Conservation (phyloP, 352 stramenopile species). For the Globisporangium paroecandrum region DNA sequence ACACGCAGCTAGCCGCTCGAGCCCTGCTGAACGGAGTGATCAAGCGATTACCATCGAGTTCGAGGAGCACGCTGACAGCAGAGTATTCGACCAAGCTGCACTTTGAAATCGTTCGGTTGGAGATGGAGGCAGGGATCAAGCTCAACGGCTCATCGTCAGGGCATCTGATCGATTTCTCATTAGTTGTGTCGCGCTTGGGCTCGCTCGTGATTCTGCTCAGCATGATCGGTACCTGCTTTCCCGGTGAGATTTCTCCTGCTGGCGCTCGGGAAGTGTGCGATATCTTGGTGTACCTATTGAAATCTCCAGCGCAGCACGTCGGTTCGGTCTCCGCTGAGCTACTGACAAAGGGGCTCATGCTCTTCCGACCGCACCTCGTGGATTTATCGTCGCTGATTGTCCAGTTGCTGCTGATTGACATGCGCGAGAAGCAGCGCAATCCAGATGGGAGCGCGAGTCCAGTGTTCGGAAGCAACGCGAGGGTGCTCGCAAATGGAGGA, state of each 20-base stretch:
- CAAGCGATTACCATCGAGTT: conserved; percentile 49
- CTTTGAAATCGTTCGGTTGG: conserved; percentile 70
- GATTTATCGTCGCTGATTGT: conserved; percentile 75
- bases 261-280: conserved; percentile 78
- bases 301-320: conserved; percentile 48
- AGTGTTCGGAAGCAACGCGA: conserved; percentile 39
- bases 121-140: conserved; percentile 53
- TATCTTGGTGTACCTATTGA: conserved; percentile 64
- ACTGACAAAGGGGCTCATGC: conserved; percentile 77
- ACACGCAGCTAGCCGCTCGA: conserved; percentile 68
- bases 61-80: conserved; percentile 47
- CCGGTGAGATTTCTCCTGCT: conserved; percentile 73
- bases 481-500: conserved; percentile 44
- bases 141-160: conserved; percentile 25
- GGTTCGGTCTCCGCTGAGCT: conserved; percentile 72
- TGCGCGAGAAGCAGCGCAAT: conserved; percentile 66
- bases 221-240: conserved; percentile 86
- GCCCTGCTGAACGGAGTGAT: conserved; percentile 74
- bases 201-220: conserved; percentile 77
- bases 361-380: conserved; percentile 79
- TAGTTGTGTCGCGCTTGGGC: conserved; percentile 60
- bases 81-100: conserved; percentile 82
- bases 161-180: conserved; percentile 22
- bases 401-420: conserved; percentile 69
- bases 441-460: conserved; percentile 29